phyloP scores from a whole-genome alignment of 1,284 basidiomycete genomes.

The Dichomitus squalens region DNA sequence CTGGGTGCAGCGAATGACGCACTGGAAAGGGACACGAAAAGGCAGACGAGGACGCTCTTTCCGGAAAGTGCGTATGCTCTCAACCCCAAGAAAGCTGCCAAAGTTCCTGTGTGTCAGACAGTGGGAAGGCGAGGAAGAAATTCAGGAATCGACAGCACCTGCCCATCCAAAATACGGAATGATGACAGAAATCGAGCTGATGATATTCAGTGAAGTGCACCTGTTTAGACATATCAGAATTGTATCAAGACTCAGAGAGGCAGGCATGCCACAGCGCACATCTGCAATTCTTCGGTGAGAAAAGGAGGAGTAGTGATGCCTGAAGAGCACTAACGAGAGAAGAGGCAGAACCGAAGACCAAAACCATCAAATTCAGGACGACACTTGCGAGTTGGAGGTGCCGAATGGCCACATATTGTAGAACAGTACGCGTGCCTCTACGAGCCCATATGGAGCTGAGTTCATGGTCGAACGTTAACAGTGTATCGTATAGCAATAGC shows the following conservation, averaged over 20 bases:
- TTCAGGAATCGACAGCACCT: background rate
- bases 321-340: background rate
- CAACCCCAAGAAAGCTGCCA: background rate
- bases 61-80: background rate
- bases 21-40: background rate
- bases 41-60: background rate
- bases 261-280: background rate
- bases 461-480: background rate
- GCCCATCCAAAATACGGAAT: background rate
- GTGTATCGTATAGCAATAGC: background rate
- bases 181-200: background rate
- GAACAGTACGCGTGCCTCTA: background rate
- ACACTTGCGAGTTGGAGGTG: conserved; percentile 1
- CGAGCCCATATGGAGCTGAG: background rate
- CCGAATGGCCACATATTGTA: background rate
- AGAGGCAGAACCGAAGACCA: background rate
- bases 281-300: background rate
- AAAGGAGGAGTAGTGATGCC: background rate
- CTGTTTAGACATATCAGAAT: background rate
- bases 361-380: background rate
- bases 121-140: too few relatives aligned
- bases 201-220: background rate
- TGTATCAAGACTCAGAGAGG: too few relatives aligned
- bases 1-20: background rate
- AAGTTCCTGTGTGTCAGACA: background rate